Percentiles rank a stretch among this genome's conserved stretches.
Conservation (phyloP, 2,329 filamentous ascomycete genomes). For the Exophiala spinifera region DNA sequence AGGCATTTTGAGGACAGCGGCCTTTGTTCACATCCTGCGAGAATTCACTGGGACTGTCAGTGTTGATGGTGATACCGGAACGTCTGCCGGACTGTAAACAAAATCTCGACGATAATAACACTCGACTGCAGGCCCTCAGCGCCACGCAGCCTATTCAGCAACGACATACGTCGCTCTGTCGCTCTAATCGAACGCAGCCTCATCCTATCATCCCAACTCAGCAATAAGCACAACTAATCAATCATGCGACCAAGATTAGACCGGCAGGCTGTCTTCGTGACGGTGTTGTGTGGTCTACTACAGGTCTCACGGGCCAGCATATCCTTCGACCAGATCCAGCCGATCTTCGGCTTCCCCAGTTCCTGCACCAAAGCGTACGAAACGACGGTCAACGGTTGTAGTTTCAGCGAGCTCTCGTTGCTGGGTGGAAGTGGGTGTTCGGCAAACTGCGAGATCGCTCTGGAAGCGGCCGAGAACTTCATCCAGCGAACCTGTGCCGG, state of each 20-base stretch:
- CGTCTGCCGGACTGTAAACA: too few species aligned
- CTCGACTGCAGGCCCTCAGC: too few species aligned
- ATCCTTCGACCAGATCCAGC: slow-evolving; percentile 20
- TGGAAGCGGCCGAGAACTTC: slow-evolving; percentile 9
- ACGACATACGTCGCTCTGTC: too few species aligned
- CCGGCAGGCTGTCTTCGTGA: background rate
- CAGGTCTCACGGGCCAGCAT: slow-evolving; percentile 18
- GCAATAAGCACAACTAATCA: background rate
- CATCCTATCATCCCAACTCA: background rate
- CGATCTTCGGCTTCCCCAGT: slow-evolving; percentile 23
- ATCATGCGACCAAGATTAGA: slow-evolving; percentile 8
- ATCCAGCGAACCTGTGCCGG: slow-evolving; percentile 18
- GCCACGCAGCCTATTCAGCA: background rate
- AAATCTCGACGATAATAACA: too few species aligned
- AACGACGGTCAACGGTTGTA: slow-evolving; percentile 16
- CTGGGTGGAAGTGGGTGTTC: slow-evolving; percentile 21
- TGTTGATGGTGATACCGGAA: too few species aligned
- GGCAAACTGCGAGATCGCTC: slow-evolving; percentile 7
- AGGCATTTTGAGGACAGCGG: too few species aligned
- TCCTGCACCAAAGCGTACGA: slow-evolving; percentile 23
- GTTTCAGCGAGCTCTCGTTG: slow-evolving; percentile 21
- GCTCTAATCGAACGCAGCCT: too few species aligned
- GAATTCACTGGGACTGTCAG: too few species aligned
- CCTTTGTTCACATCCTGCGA: too few species aligned
- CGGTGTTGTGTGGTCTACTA: slow-evolving; percentile 16